Conservation (phyloP, 2,329 filamentous ascomycete species). For the Colletotrichum zoysiae region DNA sequence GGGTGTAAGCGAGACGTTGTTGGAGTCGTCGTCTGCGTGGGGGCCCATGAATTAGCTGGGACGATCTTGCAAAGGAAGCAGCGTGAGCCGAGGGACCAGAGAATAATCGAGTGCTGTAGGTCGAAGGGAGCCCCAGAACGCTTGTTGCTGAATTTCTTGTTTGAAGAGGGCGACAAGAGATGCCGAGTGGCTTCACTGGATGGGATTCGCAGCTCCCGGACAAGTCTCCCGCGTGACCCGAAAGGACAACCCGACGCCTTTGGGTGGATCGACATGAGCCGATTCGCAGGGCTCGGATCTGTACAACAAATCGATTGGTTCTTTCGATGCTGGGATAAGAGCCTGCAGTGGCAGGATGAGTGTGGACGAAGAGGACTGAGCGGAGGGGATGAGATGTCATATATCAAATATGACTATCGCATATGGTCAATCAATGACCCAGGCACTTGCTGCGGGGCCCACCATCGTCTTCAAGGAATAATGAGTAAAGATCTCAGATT, state of each 20-base stretch:
- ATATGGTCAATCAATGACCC: conserved; percentile 24
- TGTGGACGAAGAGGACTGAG: conserved; percentile 36
- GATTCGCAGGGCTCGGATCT: conserved; percentile 34
- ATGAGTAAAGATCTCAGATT: conserved; percentile 18
- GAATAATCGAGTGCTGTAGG: background rate
- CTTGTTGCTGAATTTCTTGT: conserved; percentile 17
- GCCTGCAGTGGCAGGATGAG: conserved; percentile 18
- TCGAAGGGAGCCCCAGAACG: background rate
- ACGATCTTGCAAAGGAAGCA: conserved; percentile 26
- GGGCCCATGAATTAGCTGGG: conserved; percentile 28
- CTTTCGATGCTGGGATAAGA: conserved; percentile 12
- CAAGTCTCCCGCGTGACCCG: conserved; percentile 15
- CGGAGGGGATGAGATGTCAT: conserved; percentile 37
- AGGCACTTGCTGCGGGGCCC: conserved; percentile 31
- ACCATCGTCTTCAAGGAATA: conserved; percentile 30
- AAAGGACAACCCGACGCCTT: conserved; percentile 17
- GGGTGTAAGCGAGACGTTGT: conserved; percentile 64
- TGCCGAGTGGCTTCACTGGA: conserved; percentile 28
- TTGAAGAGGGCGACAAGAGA: conserved; percentile 12
- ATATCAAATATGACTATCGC: conserved; percentile 39
- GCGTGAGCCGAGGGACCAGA: conserved; percentile 11
- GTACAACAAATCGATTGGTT: conserved; percentile 23
- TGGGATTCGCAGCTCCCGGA: conserved; percentile 29
- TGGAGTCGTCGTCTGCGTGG: conserved; percentile 84
- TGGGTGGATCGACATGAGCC: conserved; percentile 28